Percentiles rank a stretch among this genome's conserved stretches.
Evolutionary conservation across 257 asterid genomes (phyloP).

Genomic region (Nicotiana noctiflora): DNA sequence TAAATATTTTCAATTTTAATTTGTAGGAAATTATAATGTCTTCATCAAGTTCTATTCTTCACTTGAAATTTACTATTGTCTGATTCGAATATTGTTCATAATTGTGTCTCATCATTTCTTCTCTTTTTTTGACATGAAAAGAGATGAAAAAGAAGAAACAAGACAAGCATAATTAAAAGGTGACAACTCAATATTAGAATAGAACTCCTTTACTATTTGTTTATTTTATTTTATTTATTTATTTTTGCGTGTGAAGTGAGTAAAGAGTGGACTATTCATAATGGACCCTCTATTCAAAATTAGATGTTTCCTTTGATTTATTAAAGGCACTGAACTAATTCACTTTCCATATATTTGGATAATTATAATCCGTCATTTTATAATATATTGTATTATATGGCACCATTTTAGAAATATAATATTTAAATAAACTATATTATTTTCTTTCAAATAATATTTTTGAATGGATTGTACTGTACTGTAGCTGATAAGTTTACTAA

Average conservation of each 20-base stretch:
- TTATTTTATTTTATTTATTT: not conserved
- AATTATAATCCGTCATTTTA: too few species aligned
- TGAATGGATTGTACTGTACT: too few species aligned
- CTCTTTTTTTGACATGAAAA: slow-evolving; percentile 2
- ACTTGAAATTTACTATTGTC: not conserved
- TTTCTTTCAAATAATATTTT: too few species aligned
- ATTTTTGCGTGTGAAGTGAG: not conserved
- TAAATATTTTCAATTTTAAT: not conserved
- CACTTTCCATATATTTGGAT: too few species aligned
- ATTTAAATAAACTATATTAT: too few species aligned
- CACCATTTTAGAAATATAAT: too few species aligned
- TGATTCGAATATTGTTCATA: not conserved
- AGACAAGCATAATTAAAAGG: not conserved
- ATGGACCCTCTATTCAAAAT: not conserved
- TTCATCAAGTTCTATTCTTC: not conserved
- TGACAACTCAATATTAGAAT: not conserved
- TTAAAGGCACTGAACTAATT: too few species aligned
- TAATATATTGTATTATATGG: too few species aligned
- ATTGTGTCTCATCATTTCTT: not conserved
- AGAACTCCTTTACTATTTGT: not conserved
- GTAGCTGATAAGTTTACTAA: too few species aligned
- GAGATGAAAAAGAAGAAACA: slow-evolving; percentile 1
- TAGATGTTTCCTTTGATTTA: not conserved
- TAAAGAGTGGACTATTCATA: not conserved
- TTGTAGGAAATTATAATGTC: not conserved